phyloP scores from a whole-genome alignment of 345 rosid genomes.

The Murraya koenigii region DNA sequence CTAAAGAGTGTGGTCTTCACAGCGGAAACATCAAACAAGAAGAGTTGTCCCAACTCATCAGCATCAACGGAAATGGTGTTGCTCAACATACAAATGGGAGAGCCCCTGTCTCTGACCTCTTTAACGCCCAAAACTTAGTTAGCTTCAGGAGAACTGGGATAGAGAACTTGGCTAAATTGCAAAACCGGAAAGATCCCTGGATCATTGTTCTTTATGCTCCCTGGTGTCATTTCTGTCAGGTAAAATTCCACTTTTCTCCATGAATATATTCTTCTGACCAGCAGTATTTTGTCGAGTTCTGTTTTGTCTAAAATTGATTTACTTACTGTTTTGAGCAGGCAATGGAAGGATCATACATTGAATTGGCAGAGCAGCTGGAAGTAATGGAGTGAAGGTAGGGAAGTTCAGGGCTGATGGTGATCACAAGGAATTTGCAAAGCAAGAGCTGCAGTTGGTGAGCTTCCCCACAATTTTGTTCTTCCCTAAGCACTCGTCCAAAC shows the following conservation, averaged over 20 bases:
- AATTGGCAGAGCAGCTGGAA: conserved; percentile 14
- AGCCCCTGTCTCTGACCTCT: not conserved
- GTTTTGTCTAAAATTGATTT: not conserved
- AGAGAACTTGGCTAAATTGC: conserved; percentile 5
- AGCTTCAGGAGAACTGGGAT: conserved; percentile 4
- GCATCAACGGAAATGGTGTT: not conserved
- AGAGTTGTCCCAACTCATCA: not conserved
- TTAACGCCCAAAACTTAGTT: conserved; percentile 3
- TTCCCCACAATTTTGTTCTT: conserved; percentile 16
- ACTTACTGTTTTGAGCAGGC: not conserved
- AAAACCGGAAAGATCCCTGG: not conserved
- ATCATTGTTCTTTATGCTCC: conserved; percentile 11
- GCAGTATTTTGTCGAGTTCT: not conserved
- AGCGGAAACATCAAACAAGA: conserved; percentile 6
- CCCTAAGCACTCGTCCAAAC: not conserved
- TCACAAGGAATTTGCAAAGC: conserved; percentile 7
- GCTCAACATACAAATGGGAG: not conserved
- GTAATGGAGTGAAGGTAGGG: conserved; percentile 4
- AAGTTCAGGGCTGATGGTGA: conserved; percentile 19
- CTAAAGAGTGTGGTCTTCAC: conserved; percentile 19
- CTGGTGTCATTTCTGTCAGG: conserved; percentile 14
- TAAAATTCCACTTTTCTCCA: not conserved
- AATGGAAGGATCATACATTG: conserved; percentile 10
- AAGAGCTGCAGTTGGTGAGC: conserved; percentile 6
- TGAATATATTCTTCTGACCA: not conserved